Conservation (phyloP, 148 eudicot genomes). For the Amaranthus hypochondriacus region DNA sequence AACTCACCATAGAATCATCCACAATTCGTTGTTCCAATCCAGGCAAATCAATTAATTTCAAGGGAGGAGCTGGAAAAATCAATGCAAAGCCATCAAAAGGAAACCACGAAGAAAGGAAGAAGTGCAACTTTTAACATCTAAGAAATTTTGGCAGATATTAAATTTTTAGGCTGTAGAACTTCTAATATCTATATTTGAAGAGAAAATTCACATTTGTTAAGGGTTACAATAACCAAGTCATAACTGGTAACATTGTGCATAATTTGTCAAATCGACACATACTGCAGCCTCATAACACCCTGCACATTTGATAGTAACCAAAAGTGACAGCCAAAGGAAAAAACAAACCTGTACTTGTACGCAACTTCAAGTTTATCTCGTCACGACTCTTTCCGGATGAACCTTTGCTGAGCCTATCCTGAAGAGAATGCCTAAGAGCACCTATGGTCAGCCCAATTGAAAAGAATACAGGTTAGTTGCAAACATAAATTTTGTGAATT, state of each 20-base stretch:
- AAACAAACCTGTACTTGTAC: constrained; percentile 72
- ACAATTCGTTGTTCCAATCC: constrained; percentile 89
- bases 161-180: too few relatives aligned
- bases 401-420: constrained; percentile 85
- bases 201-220: neutral
- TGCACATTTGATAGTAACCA: neutral
- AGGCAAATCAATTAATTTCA: constrained; percentile 91
- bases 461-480: neutral
- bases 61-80: constrained; percentile 65
- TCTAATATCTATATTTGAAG: neutral
- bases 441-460: constrained; percentile 42
- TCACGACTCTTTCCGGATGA: constrained; percentile 72
- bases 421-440: constrained; percentile 95
- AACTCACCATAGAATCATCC: constrained; percentile 86
- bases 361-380: constrained; percentile 81
- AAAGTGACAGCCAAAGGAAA: neutral
- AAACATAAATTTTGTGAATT: neutral
- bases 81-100: constrained; percentile 13
- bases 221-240: neutral
- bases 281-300: neutral
- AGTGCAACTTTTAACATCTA: neutral
- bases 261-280: neutral
- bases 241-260: neutral
- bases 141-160: too few relatives aligned
- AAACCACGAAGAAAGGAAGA: neutral